Evolutionary conservation across 176 grass and related monocot species (phyloP), one percentile per base, ranked within the genome.

Genomic region (Urochloa ruziziensis): DNA sequence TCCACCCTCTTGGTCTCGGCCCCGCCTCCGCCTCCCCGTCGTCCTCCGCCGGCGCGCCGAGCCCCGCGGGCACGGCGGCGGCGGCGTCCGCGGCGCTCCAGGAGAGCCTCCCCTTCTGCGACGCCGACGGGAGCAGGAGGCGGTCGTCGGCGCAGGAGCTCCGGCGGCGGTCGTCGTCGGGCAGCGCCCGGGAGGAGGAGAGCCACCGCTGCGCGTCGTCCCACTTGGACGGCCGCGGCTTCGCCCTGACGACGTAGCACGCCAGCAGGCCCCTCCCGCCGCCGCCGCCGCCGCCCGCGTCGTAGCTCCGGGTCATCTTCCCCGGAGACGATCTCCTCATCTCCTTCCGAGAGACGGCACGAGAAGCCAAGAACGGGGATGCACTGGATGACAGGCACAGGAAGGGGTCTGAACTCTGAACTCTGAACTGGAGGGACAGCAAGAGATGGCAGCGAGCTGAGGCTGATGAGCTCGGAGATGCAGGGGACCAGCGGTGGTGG

Each of bases 171-270:
- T 61, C 44, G 49, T 77, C 62, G 46, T 46, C 58, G 12, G 84
- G 79, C n/a, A n/a, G n/a, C 12, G 91, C 43, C 3, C 88, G 86
- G 19, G 79, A 58, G 0, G 77, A 65, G 42, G 78, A 85, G 9
- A 94, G 90, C 95, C 92, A 94, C 67, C 94, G 90, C 86, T 94
- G 95, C 2, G 92, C 95, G 57, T 94, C 92, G 68, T 97, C 95
- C 95, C 92, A 97, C 81, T 97, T 97, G 44, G 95, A 94, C 48
- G 95, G 92, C 30, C 86, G 78, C 53, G 90, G 92, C 84, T 89
- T 94, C 59, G 82, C 42, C 70, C 83, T 91, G 3, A 88, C 43
- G 3, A 88, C 43, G 34, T 84, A 73, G 75, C 88, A 87, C 32
- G 78, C 32, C 21, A 88, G 89, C 56, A 82, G 10, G 6, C 70